A percentile compares a stretch with the other conserved stretches of the same genome.
phyloP scores from a whole-genome alignment of 148 eudicot species.

The Rhododendron ferrugineum region DNA sequence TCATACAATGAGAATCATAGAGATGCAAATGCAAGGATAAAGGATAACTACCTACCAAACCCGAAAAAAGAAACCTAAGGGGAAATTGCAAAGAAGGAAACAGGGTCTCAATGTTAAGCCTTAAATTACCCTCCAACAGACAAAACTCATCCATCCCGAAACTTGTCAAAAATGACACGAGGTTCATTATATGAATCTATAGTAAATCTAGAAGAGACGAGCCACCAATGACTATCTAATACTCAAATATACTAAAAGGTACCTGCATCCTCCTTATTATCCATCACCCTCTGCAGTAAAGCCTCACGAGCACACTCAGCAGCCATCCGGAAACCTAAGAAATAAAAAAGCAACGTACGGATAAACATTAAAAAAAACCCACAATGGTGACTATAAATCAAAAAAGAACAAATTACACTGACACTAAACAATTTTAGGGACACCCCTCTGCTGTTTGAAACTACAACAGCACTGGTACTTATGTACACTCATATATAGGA shows the following conservation, averaged over 20 bases:
- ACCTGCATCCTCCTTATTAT: constrained; percentile 88
- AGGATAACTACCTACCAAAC: background rate
- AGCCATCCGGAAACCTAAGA: constrained; percentile 88
- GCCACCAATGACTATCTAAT: background rate
- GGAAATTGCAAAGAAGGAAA: background rate
- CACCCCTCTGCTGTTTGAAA: background rate
- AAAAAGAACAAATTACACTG: background rate
- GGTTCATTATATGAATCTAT: background rate
- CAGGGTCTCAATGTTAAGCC: background rate
- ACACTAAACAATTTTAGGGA: background rate
- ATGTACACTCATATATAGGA: background rate
- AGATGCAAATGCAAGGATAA: background rate
- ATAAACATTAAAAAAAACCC: background rate
- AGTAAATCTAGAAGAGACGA: background rate
- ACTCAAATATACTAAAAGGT: background rate
- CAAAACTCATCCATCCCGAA: background rate
- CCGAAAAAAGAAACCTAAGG: background rate
- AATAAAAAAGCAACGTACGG: background rate
- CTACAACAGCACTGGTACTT: background rate
- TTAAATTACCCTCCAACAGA: background rate
- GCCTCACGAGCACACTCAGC: constrained; percentile 87
- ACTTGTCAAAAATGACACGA: background rate
- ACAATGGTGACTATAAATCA: background rate
- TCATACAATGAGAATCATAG: background rate
- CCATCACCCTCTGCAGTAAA: constrained; percentile 69